A percentile compares a stretch with the other conserved stretches of the same genome.
Evolutionary conservation across 805 yeast genomes (phyloP).

Genomic region (Vanderwaltozyma polyspora): DNA sequence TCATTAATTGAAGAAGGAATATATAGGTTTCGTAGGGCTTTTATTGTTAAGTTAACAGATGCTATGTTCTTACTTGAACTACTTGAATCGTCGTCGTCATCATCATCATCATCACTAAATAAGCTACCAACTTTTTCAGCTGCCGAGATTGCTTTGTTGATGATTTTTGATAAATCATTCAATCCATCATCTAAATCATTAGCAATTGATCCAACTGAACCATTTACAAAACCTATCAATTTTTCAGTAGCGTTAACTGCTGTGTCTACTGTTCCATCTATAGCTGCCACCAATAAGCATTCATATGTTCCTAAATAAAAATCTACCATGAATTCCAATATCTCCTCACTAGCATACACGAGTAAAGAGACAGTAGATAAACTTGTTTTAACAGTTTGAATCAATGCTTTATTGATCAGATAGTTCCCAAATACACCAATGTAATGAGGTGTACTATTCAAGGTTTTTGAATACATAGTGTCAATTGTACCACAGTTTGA

Average conservation of each 20-base stretch:
- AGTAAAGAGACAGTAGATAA: slow-evolving; percentile 34
- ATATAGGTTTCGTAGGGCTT: slow-evolving; percentile 41
- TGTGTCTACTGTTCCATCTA: slow-evolving; percentile 59
- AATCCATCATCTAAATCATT: slow-evolving; percentile 57
- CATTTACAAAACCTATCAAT: slow-evolving; percentile 49
- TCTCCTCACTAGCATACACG: slow-evolving; percentile 45
- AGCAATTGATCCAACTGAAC: slow-evolving; percentile 43
- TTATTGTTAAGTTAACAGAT: slow-evolving; percentile 48
- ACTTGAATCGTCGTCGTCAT: slow-evolving; percentile 21
- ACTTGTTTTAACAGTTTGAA: slow-evolving; percentile 38
- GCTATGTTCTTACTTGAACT: slow-evolving; percentile 16
- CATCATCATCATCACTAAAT: slow-evolving; percentile 37
- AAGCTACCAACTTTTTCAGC: slow-evolving; percentile 43
- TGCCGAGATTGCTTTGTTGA: slow-evolving; percentile 45
- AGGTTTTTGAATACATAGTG: slow-evolving; percentile 20
- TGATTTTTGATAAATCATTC: slow-evolving; percentile 42
- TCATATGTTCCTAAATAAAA: slow-evolving; percentile 77
- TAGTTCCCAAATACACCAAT: slow-evolving; percentile 44
- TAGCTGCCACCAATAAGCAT: slow-evolving; percentile 64
- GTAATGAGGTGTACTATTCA: slow-evolving; percentile 44
- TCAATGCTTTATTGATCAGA: slow-evolving; percentile 37
- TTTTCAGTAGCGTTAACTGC: slow-evolving; percentile 65
- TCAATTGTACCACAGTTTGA: slow-evolving; percentile 41
- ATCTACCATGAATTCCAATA: slow-evolving; percentile 57
- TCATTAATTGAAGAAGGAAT: slow-evolving; percentile 57